Percentiles rank a stretch among this genome's conserved stretches.
Conservation (phyloP, 305 asterid genomes). For the Nicotiana rustica region DNA sequence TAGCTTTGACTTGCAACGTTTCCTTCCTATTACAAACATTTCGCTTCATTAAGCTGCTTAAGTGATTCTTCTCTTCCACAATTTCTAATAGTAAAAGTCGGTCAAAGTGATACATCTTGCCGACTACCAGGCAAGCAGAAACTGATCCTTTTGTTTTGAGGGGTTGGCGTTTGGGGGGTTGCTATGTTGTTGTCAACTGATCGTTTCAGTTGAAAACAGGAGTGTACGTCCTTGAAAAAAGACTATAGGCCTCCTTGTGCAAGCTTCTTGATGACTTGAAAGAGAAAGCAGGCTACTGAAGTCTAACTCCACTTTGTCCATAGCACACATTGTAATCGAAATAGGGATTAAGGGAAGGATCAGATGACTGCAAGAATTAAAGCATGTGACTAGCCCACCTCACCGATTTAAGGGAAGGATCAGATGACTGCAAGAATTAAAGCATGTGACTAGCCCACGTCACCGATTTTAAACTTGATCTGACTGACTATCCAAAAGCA, state of each 20-base stretch:
- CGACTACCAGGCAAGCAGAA: neutral
- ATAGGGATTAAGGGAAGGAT: constrained; percentile 1
- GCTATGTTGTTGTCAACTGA: neutral
- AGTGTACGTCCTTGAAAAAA: neutral
- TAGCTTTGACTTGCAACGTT: constrained; percentile 17
- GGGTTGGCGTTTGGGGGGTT: no score
- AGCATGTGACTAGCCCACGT: neutral
- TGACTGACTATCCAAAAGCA: constrained; percentile 26
- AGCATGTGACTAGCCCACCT: neutral
- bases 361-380: constrained; percentile 5
- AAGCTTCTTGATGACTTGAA: constrained; percentile 12
- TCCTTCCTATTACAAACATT: neutral
- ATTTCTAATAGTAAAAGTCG: neutral
- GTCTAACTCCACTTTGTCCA: neutral
- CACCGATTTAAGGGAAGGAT: neutral
- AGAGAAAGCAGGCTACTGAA: constrained; percentile 16
- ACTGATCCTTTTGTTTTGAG: no score
- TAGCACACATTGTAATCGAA: neutral
- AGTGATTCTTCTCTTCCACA: constrained; percentile 17
- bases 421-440: constrained; percentile 11
- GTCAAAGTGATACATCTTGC: neutral
- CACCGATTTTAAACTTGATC: neutral
- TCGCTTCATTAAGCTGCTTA: neutral
- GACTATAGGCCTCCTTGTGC: neutral
- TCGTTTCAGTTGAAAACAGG: constrained; percentile 2